phyloP scores from a whole-genome alignment of 495 filamentous ascomycete species.

The Hypomontagnella monticulosa region DNA sequence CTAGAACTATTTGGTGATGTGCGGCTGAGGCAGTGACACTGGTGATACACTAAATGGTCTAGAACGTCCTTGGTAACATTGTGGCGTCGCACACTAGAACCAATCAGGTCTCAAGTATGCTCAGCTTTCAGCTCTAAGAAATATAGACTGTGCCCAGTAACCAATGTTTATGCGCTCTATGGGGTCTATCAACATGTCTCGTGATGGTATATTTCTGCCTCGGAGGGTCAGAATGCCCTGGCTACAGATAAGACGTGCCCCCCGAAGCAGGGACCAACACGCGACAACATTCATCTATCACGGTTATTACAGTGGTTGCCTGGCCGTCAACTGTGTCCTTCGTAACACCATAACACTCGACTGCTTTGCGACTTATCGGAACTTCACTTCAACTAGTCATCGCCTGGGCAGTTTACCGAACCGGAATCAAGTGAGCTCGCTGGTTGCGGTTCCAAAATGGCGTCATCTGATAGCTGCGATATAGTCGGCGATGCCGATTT shows the following conservation, averaged over 20 bases:
- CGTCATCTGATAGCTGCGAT: constrained; percentile 4
- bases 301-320: too few species aligned
- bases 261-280: too few species aligned
- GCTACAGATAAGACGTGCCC: too few species aligned
- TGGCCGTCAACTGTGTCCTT: too few species aligned
- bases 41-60: not conserved
- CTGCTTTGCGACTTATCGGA: too few species aligned
- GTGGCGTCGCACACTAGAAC: constrained; percentile 3
- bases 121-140: constrained; percentile 8
- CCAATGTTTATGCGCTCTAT: too few species aligned
- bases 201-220: not conserved
- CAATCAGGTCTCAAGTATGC: constrained; percentile 2
- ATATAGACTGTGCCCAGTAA: too few species aligned
- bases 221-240: not conserved
- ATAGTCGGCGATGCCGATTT: constrained; percentile 23
- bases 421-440: too few species aligned
- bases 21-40: constrained; percentile 5
- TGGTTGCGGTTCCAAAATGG: constrained; percentile 1
- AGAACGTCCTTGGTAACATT: constrained; percentile 1
- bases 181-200: not conserved
- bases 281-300: too few species aligned
- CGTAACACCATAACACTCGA: too few species aligned
- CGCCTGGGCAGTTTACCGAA: too few species aligned
- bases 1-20: not conserved
- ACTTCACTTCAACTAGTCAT: too few species aligned